phyloP scores from a whole-genome alignment of 208 protist genomes.

The Trypanosoma lewisi region DNA sequence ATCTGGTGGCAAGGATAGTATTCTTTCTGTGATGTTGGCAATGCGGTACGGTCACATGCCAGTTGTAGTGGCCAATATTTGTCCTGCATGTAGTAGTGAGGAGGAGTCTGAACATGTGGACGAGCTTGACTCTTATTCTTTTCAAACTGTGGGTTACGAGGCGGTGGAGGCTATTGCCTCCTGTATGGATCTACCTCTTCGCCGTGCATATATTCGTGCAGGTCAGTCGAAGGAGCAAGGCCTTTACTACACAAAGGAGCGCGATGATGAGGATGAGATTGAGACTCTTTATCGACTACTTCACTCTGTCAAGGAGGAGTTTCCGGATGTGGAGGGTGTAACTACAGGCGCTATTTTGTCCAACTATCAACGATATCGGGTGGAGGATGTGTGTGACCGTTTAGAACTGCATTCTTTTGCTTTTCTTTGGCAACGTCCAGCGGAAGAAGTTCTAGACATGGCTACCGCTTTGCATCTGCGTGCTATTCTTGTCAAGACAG shows the following conservation, averaged over 20 bases:
- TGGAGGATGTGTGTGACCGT: constrained; percentile 96
- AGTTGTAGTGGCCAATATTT: constrained; percentile 96
- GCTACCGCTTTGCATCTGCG: constrained; percentile 77
- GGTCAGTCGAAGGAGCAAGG: constrained; percentile 69
- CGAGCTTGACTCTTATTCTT: constrained; percentile 98
- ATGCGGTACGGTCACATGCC: constrained; percentile 95
- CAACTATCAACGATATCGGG: constrained; percentile 97
- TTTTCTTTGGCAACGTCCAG: constrained; percentile 96
- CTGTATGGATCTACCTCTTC: constrained; percentile 93
- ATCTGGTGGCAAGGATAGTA: constrained; percentile 98
- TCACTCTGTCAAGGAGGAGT: constrained; percentile 77
- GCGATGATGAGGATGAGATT: constrained; percentile 94
- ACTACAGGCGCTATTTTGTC: constrained; percentile 98
- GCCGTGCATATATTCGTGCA: constrained; percentile 62
- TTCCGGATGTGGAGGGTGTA: constrained; percentile 90
- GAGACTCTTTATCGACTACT: constrained; percentile 96
- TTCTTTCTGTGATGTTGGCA: constrained; percentile 93
- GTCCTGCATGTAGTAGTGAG: constrained; percentile 24
- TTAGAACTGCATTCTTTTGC: constrained; percentile 92
- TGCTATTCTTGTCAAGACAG: constrained; percentile 96
- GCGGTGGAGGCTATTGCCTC: constrained; percentile 85
- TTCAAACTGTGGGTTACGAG: constrained; percentile 98
- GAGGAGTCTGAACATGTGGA: constrained; percentile 28
- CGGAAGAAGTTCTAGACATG: constrained; percentile 94
- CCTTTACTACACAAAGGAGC: constrained; percentile 77